These are phyloP conservation scores for Saccharomycopsis babjevae DNA, from an alignment of 805 yeast species.

Conservation along the genomic window DNA sequence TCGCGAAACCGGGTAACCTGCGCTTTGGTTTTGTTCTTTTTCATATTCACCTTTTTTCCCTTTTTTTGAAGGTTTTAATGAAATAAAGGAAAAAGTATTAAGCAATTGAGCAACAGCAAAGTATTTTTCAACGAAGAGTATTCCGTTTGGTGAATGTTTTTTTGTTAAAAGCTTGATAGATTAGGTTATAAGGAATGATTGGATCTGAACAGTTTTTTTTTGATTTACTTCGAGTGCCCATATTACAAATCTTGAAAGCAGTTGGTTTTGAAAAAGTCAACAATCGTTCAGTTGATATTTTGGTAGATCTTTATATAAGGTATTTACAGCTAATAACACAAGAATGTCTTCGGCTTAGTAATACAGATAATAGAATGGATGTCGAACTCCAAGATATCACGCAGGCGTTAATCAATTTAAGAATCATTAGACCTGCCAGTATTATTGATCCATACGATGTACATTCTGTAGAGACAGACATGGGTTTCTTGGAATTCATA, in stretches of 20 bases:
- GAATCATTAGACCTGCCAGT: conserved; percentile 50
- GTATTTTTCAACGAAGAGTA: too few relatives aligned
- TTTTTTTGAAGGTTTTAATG: background rate
- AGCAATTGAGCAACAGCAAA: background rate
- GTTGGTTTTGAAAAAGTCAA: conserved; percentile 77
- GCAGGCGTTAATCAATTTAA: conserved; percentile 55
- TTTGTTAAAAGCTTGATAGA: too few relatives aligned
- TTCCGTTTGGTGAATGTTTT: too few relatives aligned
- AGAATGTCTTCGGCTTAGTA: conserved; percentile 41
- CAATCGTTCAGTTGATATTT: conserved; percentile 57
- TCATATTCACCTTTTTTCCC: background rate
- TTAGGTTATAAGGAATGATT: conserved; percentile 5
- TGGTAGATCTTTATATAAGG: conserved; percentile 69
- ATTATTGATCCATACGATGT: conserved; percentile 45
- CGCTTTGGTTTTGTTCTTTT: background rate
- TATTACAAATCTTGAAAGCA: conserved; percentile 54
- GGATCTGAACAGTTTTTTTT: conserved; percentile 36
- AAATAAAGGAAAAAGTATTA: too few relatives aligned
- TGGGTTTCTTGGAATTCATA: conserved; percentile 41
- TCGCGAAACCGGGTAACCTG: background rate
- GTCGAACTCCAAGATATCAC: conserved; percentile 57
- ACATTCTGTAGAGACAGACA: conserved; percentile 30
- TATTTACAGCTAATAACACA: conserved; percentile 45
- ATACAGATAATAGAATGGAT: conserved; percentile 35
- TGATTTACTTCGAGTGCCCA: conserved; percentile 26